phyloP scores from a whole-genome alignment of 768 basidiomycete species.

The Tulasnella sp. region DNA sequence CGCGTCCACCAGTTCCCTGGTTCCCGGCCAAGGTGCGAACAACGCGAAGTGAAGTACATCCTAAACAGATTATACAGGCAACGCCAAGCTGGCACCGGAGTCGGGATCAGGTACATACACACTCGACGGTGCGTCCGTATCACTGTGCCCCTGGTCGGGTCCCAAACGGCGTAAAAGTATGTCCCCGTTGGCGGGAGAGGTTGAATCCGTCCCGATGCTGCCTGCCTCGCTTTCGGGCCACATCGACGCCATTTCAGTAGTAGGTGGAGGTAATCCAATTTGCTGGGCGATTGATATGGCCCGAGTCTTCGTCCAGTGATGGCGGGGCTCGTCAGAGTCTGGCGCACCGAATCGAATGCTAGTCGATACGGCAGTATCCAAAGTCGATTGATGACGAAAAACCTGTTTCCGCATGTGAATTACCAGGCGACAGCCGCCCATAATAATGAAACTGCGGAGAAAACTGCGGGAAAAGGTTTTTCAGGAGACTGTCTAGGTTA shows the following conservation, averaged over 20 bases:
- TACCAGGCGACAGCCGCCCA: constrained; percentile 20
- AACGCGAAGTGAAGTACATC: not conserved
- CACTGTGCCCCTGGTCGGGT: not conserved
- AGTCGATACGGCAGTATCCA: not conserved
- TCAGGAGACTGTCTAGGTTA: not conserved
- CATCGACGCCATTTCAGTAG: not conserved
- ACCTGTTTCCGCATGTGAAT: constrained; percentile 16
- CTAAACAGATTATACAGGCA: not conserved
- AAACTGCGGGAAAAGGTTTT: not conserved
- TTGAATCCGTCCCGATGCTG: not conserved
- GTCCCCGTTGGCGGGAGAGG: not conserved
- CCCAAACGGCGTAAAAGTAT: not conserved
- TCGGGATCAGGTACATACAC: not conserved
- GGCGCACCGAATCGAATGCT: not conserved
- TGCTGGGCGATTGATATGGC: constrained; percentile 1
- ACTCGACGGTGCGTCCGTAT: not conserved
- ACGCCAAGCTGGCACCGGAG: not conserved
- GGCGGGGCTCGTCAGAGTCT: not conserved
- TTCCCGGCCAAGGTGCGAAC: not conserved
- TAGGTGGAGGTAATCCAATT: constrained; percentile 1
- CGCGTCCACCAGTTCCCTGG: not conserved
- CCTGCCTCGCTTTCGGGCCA: not conserved
- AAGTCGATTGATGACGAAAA: not conserved
- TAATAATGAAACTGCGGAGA: constrained; percentile 13
- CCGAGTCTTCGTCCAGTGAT: not conserved